Evolutionary conservation across 257 asterid genomes (phyloP).

Genomic region (Penstemon newberryi): DNA sequence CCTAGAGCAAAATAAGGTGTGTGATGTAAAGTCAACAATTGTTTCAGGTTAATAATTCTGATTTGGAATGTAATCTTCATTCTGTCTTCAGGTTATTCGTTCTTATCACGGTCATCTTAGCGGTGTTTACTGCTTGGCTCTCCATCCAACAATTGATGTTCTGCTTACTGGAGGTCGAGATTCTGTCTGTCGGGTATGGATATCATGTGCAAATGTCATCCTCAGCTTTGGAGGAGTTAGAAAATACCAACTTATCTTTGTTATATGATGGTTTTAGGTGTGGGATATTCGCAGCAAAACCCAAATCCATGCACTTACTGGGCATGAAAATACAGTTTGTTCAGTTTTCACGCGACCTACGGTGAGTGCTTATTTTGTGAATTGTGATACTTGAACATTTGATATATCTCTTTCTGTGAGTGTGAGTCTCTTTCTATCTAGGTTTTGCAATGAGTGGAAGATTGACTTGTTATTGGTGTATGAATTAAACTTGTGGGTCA

Average conservation of each 20-base stretch:
- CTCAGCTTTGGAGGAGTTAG: slow-evolving; percentile 12
- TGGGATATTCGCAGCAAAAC: slow-evolving; percentile 98
- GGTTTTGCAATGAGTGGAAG: slow-evolving; percentile 3
- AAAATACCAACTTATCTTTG: slow-evolving; percentile 24
- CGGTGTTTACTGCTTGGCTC: slow-evolving; percentile 93
- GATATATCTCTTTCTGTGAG: background rate
- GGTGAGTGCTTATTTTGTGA: slow-evolving; percentile 44
- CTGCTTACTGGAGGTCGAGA: slow-evolving; percentile 96
- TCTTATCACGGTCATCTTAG: slow-evolving; percentile 98
- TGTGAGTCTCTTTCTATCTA: background rate
- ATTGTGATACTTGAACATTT: background rate
- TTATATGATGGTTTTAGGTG: slow-evolving; percentile 43
- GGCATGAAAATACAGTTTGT: slow-evolving; percentile 97
- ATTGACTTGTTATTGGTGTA: slow-evolving; percentile 9
- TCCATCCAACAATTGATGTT: slow-evolving; percentile 92
- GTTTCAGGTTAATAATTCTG: slow-evolving; percentile 10
- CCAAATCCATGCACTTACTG: slow-evolving; percentile 87
- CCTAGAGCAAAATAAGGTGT: slow-evolving; percentile 96
- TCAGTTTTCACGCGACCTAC: slow-evolving; percentile 88
- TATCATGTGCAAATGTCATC: slow-evolving; percentile 2
- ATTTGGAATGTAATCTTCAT: slow-evolving; percentile 17
- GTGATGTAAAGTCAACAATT: slow-evolving; percentile 19
- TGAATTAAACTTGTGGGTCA: background rate
- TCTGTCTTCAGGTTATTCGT: slow-evolving; percentile 69
- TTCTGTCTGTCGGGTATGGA: slow-evolving; percentile 81